These are phyloP conservation scores for Hypoxylon sp. DNA, from an alignment of 2,329 filamentous ascomycete species.

Conservation along the genomic window DNA sequence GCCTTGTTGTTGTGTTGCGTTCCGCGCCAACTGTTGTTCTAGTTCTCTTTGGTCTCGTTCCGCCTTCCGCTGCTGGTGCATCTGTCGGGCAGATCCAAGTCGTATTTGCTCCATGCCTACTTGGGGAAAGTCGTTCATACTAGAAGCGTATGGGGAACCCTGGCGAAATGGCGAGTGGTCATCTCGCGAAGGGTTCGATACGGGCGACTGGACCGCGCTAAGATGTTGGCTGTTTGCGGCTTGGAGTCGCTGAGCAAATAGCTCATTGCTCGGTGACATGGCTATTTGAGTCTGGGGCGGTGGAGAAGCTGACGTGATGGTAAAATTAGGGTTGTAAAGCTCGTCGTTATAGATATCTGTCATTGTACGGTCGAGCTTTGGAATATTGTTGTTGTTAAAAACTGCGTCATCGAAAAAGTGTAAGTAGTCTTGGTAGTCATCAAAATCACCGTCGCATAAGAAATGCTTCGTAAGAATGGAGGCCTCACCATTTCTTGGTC, in stretches of 20 bases:
- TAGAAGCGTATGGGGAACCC: constrained; percentile 71
- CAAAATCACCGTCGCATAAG: constrained; percentile 44
- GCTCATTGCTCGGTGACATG: constrained; percentile 66
- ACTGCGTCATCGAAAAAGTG: constrained; percentile 69
- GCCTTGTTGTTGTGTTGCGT: constrained; percentile 57
- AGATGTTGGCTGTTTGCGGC: constrained; percentile 82
- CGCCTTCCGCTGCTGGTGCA: constrained; percentile 71
- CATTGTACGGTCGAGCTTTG: constrained; percentile 87
- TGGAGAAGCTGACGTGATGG: constrained; percentile 68
- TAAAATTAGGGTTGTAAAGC: constrained; percentile 79
- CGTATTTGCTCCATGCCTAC: constrained; percentile 51
- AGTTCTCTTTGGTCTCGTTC: constrained; percentile 67
- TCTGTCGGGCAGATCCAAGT: constrained; percentile 68
- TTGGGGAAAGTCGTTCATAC: constrained; percentile 60
- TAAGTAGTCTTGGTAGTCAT: constrained; percentile 74
- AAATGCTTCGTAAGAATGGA: constrained; percentile 45
- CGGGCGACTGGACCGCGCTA: constrained; percentile 66
- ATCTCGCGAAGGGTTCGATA: constrained; percentile 67
- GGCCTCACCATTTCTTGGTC: constrained; percentile 67
- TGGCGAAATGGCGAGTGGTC: constrained; percentile 86
- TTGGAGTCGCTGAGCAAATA: constrained; percentile 82
- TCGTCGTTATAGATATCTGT: constrained; percentile 88
- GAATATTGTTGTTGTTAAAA: constrained; percentile 62
- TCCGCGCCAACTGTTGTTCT: constrained; percentile 57
- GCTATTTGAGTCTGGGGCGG: constrained; percentile 59